Conservation (phyloP, 352 stramenopile genomes). For the Phytophthora hybrid region DNA sequence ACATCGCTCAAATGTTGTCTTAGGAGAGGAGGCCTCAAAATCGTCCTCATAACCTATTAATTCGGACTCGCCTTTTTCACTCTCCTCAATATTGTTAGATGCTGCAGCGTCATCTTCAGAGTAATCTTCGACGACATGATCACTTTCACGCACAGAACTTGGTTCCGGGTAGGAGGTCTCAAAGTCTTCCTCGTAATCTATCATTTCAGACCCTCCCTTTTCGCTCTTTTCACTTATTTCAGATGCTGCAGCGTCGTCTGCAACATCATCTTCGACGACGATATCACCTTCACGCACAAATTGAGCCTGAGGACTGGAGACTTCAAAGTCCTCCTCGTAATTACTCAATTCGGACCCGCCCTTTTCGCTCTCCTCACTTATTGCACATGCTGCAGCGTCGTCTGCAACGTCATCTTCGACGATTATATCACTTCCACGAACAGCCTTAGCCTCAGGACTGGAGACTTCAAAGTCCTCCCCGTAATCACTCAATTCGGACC, state of each 20-base stretch:
- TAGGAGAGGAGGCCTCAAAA: too few species aligned
- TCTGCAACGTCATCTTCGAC: neutral
- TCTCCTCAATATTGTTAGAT: constrained; percentile 1
- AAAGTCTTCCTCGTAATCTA: constrained; percentile 62
- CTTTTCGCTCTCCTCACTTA: constrained; percentile 8
- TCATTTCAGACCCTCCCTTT: constrained; percentile 11
- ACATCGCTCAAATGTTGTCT: too few species aligned
- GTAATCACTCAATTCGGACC: constrained; percentile 34
- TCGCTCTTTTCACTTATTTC: neutral
- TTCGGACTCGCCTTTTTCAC: neutral
- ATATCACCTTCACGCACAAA: neutral
- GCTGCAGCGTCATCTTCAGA: constrained; percentile 14
- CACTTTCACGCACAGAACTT: neutral
- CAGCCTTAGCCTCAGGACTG: constrained; percentile 21
- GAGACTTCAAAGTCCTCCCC: constrained; percentile 62
- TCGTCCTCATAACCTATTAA: too few species aligned
- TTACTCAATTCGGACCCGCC: too few species aligned
- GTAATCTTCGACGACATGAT: neutral
- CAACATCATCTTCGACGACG: neutral
- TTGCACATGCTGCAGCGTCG: constrained; percentile 12
- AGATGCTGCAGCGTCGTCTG: too few species aligned
- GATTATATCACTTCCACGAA: neutral
- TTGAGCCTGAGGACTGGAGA: too few species aligned
- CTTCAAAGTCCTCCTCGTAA: too few species aligned
- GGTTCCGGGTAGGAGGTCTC: constrained; percentile 37